Evolutionary conservation across 2,329 filamentous ascomycete species (phyloP), one percentile per base, ranked within the genome.

Genomic region (Diaporthe sp.): DNA sequence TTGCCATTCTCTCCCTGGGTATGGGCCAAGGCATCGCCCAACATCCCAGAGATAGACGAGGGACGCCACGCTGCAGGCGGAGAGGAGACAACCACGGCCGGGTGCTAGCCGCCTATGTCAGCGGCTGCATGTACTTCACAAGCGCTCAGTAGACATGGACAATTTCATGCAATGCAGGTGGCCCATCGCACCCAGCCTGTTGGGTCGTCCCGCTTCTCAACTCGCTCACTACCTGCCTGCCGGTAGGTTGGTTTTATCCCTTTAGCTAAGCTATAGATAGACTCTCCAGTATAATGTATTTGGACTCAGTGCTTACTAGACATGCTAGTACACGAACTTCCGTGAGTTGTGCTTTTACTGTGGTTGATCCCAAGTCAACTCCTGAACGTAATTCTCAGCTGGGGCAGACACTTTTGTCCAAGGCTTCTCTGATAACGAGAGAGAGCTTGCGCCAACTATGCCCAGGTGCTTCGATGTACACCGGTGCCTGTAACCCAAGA

Each of bases 1-100:
- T 34, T 9, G 55, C 28, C 55, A 13, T 58, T 58, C 3, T n/a
- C 13, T 7, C 31, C 58, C 22, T 6, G 13, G 15, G 28, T 13
- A 28, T 44, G n/a, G 15, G n/a, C n/a, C 39, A 46, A 44, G 59
- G 15, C 15, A 19, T n/a, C 3, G 59, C 39, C 58, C 28, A 7
- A 28, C 22, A 62, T 19, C 15, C n/a, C 37, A 62, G 19, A 59
- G 59, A 44, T 62, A 22, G 4, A 62, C n/a, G 59, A 62, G 39
- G n/a, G 39, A 62, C 59, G 37, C 59, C 39, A 62, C 59, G 39
- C 59, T 62, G 59, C 59, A 62, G n/a, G 59, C 59, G 39, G n/a
- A 28, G 59, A 28, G n/a, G 39, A 46, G n/a, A 46, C 39, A 25
- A 28, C n/a, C 59, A 44, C n/a, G 39, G n/a, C n/a, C n/a, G 10